Percentiles rank a stretch among this genome's conserved stretches.
Evolutionary conservation across 345 rosid species (phyloP).

Genomic region (Euphorbia peplus): DNA sequence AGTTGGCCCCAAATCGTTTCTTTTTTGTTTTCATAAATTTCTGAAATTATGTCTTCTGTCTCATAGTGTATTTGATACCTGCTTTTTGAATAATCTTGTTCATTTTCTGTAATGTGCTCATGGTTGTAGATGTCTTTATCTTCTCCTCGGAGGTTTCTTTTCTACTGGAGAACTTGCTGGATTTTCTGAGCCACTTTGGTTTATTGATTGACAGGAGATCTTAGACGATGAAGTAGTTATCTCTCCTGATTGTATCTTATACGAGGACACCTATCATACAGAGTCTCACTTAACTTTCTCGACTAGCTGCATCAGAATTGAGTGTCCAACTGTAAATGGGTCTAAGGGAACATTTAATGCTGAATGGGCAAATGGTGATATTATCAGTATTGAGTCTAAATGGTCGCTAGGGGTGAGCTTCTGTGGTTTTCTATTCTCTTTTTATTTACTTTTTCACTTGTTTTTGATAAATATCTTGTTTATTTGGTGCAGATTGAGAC

Average conservation of each 20-base stretch:
- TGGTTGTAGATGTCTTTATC: background rate
- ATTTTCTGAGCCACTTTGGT: background rate
- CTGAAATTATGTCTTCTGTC: background rate
- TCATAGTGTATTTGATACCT: background rate
- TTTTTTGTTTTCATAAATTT: background rate
- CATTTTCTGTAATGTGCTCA: background rate
- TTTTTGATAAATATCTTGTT: conserved; percentile 12
- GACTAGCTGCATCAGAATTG: conserved; percentile 37
- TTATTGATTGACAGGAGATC: conserved; percentile 41
- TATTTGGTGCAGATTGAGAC: conserved; percentile 51
- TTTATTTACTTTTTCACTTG: conserved; percentile 4
- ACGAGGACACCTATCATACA: conserved; percentile 42
- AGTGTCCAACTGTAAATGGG: conserved; percentile 40
- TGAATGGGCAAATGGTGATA: conserved; percentile 47
- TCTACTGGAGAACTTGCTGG: background rate
- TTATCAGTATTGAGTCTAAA: conserved; percentile 44
- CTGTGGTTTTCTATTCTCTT: background rate
- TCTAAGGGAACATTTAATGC: conserved; percentile 33
- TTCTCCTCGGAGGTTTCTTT: background rate
- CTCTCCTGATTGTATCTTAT: conserved; percentile 46
- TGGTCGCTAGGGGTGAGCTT: conserved; percentile 52
- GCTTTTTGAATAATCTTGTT: background rate
- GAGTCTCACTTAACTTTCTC: conserved; percentile 49
- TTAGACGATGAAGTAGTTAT: conserved; percentile 37
- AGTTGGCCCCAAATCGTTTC: background rate